Percentiles rank a stretch among this genome's conserved stretches.
Conservation (phyloP, 805 yeast species). For the Ogataea minuta region DNA sequence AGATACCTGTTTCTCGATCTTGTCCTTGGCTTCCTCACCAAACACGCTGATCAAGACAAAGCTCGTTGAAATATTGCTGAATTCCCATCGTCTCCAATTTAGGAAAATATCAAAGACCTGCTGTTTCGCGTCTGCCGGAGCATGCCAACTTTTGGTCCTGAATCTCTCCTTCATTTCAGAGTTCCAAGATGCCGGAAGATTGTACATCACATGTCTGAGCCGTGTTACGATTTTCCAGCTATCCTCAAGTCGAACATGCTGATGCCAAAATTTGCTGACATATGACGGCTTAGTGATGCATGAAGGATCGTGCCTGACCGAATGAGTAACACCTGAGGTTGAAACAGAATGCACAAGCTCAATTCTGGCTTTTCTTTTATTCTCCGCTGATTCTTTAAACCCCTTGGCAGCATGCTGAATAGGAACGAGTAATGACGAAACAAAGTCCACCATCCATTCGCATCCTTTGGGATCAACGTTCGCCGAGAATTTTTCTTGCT, state of each 20-base stretch:
- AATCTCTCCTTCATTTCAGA: slow-evolving; percentile 33
- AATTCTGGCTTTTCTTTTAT: slow-evolving; percentile 26
- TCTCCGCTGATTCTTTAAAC: slow-evolving; percentile 10
- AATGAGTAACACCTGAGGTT: slow-evolving; percentile 37
- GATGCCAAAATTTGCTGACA: slow-evolving; percentile 64
- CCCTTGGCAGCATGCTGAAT: slow-evolving; percentile 8
- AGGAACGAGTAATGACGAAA: slow-evolving; percentile 10
- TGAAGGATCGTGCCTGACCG: slow-evolving; percentile 79
- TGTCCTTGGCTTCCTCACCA: slow-evolving; percentile 23
- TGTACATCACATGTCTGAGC: slow-evolving; percentile 66
- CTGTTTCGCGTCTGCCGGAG: slow-evolving; percentile 51
- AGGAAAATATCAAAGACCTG: slow-evolving; percentile 60
- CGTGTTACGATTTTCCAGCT: slow-evolving; percentile 87
- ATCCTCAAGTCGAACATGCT: slow-evolving; percentile 76
- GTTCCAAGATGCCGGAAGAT: slow-evolving; percentile 56
- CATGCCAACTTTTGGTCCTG: slow-evolving; percentile 36
- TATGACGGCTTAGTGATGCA: slow-evolving; percentile 89
- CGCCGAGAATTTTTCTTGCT: slow-evolving; percentile 17
- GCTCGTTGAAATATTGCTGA: slow-evolving; percentile 56
- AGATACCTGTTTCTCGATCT: slow-evolving; percentile 4
- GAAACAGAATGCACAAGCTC: slow-evolving; percentile 44
- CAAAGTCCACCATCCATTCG: slow-evolving; percentile 21
- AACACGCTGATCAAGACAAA: slow-evolving; percentile 55
- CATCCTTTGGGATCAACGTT: slow-evolving; percentile 22
- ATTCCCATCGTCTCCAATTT: slow-evolving; percentile 93